Conservation (phyloP, 345 rosid species). For the Hirschfeldia incana region DNA sequence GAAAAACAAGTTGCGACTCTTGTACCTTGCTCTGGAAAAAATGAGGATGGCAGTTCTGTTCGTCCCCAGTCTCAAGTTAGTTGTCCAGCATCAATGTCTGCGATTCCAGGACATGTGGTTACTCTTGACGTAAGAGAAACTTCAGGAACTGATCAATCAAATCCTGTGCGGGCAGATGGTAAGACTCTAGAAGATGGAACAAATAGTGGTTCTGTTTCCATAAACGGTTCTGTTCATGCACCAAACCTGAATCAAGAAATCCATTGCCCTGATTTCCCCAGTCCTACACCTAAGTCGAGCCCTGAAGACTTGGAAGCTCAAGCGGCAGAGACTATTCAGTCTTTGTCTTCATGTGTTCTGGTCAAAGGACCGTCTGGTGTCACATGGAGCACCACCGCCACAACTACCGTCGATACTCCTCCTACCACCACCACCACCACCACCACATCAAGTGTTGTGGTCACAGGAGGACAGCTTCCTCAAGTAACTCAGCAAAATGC, state of each 20-base stretch:
- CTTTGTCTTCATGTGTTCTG: conserved; percentile 49
- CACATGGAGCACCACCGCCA: conserved; percentile 72
- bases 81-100: conserved; percentile 38
- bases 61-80: conserved; percentile 44
- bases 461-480: conserved; percentile 54
- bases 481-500: conserved; percentile 61
- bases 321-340: conserved; percentile 50
- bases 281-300: conserved; percentile 51
- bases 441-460: conserved; percentile 62
- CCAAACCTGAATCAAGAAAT: conserved; percentile 48
- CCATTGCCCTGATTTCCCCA: conserved; percentile 52
- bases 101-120: conserved; percentile 39
- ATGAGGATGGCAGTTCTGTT: conserved; percentile 38
- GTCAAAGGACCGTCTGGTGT: conserved; percentile 63
- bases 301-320: conserved; percentile 48
- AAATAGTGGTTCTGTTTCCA: conserved; percentile 42
- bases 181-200: conserved; percentile 50
- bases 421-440: conserved; percentile 50
- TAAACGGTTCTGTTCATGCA: conserved; percentile 46
- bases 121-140: conserved; percentile 38
- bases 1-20: conserved; percentile 39
- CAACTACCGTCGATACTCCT: conserved; percentile 53
- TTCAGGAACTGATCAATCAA: conserved; percentile 40
- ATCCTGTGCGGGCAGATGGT: conserved; percentile 42
- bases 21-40: conserved; percentile 34